Conservation (phyloP, 2,329 filamentous ascomycete species). For the Trichophyton verrucosum region DNA sequence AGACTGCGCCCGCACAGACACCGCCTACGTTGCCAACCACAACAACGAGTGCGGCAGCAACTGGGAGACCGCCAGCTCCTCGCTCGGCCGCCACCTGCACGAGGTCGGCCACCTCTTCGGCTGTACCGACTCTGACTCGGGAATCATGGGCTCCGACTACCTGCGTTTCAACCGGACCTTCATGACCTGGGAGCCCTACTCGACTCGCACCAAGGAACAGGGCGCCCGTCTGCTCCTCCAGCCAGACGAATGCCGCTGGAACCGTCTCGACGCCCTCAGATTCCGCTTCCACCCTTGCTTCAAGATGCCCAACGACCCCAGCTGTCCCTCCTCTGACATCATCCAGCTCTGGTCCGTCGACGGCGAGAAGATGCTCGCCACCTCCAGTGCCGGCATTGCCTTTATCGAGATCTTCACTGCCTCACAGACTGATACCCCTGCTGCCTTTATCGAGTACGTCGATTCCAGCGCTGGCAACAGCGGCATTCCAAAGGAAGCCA, state of each 20-base stretch:
- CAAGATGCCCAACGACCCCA: constrained; percentile 61
- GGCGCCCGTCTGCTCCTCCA: constrained; percentile 59
- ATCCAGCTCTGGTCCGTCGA: constrained; percentile 81
- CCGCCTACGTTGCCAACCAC: constrained; percentile 61
- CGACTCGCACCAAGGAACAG: constrained; percentile 72
- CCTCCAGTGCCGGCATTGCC: constrained; percentile 67
- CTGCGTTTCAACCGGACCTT: constrained; percentile 75
- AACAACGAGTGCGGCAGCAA: constrained; percentile 76
- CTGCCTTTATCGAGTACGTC: constrained; percentile 67
- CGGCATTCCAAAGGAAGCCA: constrained; percentile 55
- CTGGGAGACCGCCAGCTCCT: constrained; percentile 92
- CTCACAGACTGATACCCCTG: too few species aligned
- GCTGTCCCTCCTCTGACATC: constrained; percentile 44
- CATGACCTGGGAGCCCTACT: constrained; percentile 67
- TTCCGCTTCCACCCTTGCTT: constrained; percentile 90
- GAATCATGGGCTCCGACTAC: constrained; percentile 89
- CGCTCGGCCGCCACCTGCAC: constrained; percentile 84
- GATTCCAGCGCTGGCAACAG: constrained; percentile 47
- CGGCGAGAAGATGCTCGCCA: constrained; percentile 60
- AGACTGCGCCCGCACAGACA: constrained; percentile 78
- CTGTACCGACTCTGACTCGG: constrained; percentile 75
- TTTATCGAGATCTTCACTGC: constrained; percentile 64
- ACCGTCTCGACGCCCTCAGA: constrained; percentile 74
- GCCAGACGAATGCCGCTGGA: constrained; percentile 81
- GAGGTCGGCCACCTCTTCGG: constrained; percentile 85